Conservation (phyloP, 768 basidiomycete genomes). For the Leccinum pellstonianum region DNA sequence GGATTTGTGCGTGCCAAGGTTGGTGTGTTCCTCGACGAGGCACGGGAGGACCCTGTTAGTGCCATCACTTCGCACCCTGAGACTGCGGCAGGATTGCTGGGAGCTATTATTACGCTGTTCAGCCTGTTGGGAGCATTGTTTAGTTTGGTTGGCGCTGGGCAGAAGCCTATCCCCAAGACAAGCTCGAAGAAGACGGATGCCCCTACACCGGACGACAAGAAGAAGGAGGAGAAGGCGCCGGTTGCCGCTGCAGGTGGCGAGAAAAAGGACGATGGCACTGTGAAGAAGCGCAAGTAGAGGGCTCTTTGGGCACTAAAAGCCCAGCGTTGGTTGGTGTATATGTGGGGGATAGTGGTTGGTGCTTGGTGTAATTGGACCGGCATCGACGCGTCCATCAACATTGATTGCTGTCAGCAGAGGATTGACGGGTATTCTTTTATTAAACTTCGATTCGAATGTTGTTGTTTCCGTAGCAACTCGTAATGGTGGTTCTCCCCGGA, state of each 20-base stretch:
- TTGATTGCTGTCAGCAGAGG: conserved; percentile 3
- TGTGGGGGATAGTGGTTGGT: conserved; percentile 11
- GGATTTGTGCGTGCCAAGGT: conserved; percentile 78
- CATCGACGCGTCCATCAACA: conserved; percentile 4
- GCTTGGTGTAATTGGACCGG: neutral
- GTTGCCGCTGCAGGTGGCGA: conserved; percentile 72
- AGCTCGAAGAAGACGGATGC: conserved; percentile 73
- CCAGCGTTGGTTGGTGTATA: conserved; percentile 10
- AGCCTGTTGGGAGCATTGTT: conserved; percentile 81
- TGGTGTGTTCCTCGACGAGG: conserved; percentile 76
- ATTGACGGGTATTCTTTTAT: conserved; percentile 1
- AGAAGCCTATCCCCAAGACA: conserved; percentile 71
- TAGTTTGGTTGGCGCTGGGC: conserved; percentile 71
- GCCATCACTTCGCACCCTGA: conserved; percentile 91
- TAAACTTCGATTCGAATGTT: conserved; percentile 6
- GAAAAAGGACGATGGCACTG: conserved; percentile 63
- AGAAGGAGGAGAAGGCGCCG: conserved; percentile 63
- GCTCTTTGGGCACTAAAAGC: conserved; percentile 5
- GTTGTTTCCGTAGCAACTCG: conserved; percentile 22
- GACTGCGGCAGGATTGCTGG: conserved; percentile 75
- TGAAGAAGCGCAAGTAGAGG: conserved; percentile 74
- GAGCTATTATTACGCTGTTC: conserved; percentile 74
- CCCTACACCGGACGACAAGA: conserved; percentile 62
- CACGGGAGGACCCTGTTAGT: conserved; percentile 67
- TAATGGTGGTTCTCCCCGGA: conserved; percentile 19